Evolutionary conservation across 2,329 filamentous ascomycete species (phyloP).

Genomic region (Colletotrichum tamarilloi): DNA sequence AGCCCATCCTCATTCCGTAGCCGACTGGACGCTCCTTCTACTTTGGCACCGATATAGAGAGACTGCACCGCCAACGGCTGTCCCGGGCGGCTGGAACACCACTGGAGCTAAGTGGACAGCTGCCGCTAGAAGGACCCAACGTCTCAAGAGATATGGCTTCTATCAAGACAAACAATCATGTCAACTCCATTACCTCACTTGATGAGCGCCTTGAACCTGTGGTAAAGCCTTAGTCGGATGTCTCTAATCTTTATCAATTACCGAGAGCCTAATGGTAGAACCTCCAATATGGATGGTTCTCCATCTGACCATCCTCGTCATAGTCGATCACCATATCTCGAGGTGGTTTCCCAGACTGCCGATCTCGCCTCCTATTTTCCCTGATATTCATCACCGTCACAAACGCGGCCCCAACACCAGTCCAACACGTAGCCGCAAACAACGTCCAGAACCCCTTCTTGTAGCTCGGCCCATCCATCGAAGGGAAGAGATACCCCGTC

Average conservation of each 20-base stretch:
- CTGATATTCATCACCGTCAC: constrained; percentile 31
- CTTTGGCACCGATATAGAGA: too few species aligned
- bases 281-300: constrained; percentile 28
- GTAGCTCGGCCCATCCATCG: constrained; percentile 17
- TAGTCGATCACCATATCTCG: constrained; percentile 17
- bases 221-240: neutral
- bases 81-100: too few species aligned
- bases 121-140: neutral
- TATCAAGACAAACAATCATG: too few species aligned
- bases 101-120: neutral
- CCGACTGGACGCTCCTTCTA: too few species aligned
- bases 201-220: neutral
- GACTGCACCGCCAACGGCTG: too few species aligned
- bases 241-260: neutral
- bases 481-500: constrained; percentile 21
- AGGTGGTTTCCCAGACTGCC: constrained; percentile 20
- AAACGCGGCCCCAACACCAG: constrained; percentile 16
- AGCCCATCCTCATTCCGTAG: too few species aligned
- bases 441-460: constrained; percentile 29
- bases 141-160: too few species aligned
- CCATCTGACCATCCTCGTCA: constrained; percentile 27
- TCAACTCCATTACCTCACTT: neutral
- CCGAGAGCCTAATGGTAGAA: constrained; percentile 1
- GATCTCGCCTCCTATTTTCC: constrained; percentile 37
- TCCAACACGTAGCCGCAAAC: constrained; percentile 28